A percentile compares a stretch with the other conserved stretches of the same genome.
Evolutionary conservation across 2,329 filamentous ascomycete genomes (phyloP).

Genomic region (Neonectria ditissima): DNA sequence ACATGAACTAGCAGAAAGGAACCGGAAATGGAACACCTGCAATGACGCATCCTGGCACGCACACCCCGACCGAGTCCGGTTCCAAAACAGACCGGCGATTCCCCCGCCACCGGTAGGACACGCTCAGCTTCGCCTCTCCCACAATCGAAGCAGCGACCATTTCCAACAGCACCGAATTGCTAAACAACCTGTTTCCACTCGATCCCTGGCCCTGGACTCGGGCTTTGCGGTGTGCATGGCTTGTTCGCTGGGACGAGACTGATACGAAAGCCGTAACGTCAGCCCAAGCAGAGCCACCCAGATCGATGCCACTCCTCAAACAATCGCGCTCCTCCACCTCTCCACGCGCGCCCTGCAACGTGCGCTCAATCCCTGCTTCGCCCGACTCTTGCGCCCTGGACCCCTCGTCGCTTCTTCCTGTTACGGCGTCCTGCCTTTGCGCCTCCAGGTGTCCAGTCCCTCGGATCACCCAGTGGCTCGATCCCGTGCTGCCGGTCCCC

Average conservation of each 20-base stretch:
- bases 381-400: constrained; percentile 44
- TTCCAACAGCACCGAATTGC: not conserved
- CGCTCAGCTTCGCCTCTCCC: not conserved
- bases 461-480: constrained; percentile 40
- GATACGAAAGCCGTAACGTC: too few relatives aligned
- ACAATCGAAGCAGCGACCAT: not conserved
- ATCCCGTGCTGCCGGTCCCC: constrained; percentile 31
- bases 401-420: not conserved
- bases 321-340: constrained; percentile 7
- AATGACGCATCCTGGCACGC: not conserved
- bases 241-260: too few relatives aligned
- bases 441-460: constrained; percentile 19
- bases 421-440: not conserved
- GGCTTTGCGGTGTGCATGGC: not conserved
- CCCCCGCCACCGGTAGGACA: not conserved
- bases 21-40: not conserved
- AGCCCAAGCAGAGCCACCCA: not conserved
- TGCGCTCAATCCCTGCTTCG: constrained; percentile 38
- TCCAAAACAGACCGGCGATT: not conserved
- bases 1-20: not conserved
- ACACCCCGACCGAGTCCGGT: not conserved
- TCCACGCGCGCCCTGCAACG: constrained; percentile 34
- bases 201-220: not conserved
- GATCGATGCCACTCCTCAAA: not conserved
- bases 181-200: not conserved